Base-by-base conservation (phyloP, 495 filamentous ascomycete species). In the Immersiella caudata region DNA sequence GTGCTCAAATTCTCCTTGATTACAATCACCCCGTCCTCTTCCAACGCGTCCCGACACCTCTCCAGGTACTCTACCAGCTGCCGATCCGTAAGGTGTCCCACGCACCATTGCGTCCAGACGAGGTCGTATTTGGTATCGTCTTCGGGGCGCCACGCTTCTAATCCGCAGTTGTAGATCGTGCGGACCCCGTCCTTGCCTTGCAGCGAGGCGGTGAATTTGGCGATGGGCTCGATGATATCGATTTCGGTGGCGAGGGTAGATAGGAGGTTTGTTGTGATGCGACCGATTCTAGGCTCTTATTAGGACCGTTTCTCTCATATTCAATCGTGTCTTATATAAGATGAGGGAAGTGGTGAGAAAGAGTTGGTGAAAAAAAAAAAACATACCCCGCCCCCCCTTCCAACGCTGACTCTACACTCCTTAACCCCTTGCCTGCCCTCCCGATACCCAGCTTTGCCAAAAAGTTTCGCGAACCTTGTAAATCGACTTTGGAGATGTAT, bases 1-100 rank as follows among this genome's bases (percentile, higher is more conserved):
- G 87, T 91, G 33, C 85, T 91, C 71, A 91, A 73, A 74, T 97
- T 97, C 83, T 97, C 94, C 80, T 97, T 97, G 24, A 97, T 79
- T 5, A 97, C 87, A 29, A 97, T 86, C 63, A 85, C 82, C 16
- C 62, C 76, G 0, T 76, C 74, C 14, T 76, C 73, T 11, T 78
- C 11, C 59, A 96, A 66, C 0, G 81, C 85, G 0, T 71, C 69
- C 49, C 79, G 83, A 72, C 92, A 92, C 46, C 90, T 81, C 68
- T 77, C 64, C 11, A 97, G 77, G 66, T 89, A 96, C 16, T 74
- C 81, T 22, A 88, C 85, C 22, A 97, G 75, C 77, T 96, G 88
- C 46, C 71, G 72, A 79, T 97, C 94, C n/a, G 88, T 94, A 61
- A 97, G 78, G 74, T 97, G 90, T 18, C 93, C 92, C n/a, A 96